Percentiles rank a stretch among this genome's conserved stretches.
phyloP scores from a whole-genome alignment of 495 filamentous ascomycete species.

The Penicillium simplicissimum region DNA sequence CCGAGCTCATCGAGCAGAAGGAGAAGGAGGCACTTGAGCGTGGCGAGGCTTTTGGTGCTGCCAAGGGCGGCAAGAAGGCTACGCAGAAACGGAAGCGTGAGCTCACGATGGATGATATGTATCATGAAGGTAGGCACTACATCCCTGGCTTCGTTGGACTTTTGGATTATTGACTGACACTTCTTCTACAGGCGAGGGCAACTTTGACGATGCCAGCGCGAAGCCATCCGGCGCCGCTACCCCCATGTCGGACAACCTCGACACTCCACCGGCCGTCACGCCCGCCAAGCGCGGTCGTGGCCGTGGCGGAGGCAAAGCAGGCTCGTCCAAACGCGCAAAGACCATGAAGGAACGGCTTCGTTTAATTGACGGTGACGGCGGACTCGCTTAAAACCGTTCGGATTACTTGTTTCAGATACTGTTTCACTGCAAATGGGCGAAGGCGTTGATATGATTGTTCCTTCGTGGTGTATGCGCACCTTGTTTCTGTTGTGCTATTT shows the following conservation, averaged over 20 bases:
- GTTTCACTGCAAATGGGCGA: slow-evolving; percentile 22
- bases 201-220: slow-evolving; percentile 81
- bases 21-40: slow-evolving; percentile 76
- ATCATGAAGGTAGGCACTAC: slow-evolving; percentile 77
- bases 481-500: slow-evolving; percentile 21
- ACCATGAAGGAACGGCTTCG: slow-evolving; percentile 85
- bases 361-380: slow-evolving; percentile 78
- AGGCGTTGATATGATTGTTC: slow-evolving; percentile 30
- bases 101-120: slow-evolving; percentile 92
- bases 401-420: slow-evolving; percentile 23
- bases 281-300: slow-evolving; percentile 52
- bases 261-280: slow-evolving; percentile 38
- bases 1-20: slow-evolving; percentile 83
- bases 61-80: slow-evolving; percentile 58
- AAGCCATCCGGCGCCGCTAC: slow-evolving; percentile 85
- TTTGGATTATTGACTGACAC: slow-evolving; percentile 20
- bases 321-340: slow-evolving; percentile 80
- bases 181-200: slow-evolving; percentile 73
- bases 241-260: slow-evolving; percentile 60
- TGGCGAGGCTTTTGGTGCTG: slow-evolving; percentile 48
- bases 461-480: slow-evolving; percentile 13
- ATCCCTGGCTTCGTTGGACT: neutral
- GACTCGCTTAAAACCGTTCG: slow-evolving; percentile 29
- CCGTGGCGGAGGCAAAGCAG: slow-evolving; percentile 44
- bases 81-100: slow-evolving; percentile 67